phyloP scores from a whole-genome alignment of 2,329 filamentous ascomycete species.

The Colletotrichum lupini region DNA sequence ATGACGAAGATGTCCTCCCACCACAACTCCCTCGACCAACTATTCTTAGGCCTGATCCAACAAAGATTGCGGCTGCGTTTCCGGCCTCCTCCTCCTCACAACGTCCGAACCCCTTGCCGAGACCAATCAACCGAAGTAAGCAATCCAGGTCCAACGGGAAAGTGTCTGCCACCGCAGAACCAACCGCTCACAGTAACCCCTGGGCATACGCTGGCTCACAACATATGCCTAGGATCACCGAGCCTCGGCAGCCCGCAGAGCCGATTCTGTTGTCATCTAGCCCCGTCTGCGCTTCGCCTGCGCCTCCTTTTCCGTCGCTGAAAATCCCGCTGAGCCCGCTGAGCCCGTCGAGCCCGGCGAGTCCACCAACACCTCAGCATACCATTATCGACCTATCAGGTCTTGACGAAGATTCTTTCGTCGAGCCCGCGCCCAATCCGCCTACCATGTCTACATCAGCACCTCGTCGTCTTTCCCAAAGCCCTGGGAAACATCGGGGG shows the following conservation, averaged over 20 bases:
- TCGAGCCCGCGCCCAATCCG: background rate
- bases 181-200: constrained; percentile 42
- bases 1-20: background rate
- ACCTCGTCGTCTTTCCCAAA: background rate
- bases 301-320: constrained; percentile 39
- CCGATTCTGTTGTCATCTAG: constrained; percentile 59
- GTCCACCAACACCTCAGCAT: background rate
- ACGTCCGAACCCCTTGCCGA: background rate
- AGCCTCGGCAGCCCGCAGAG: constrained; percentile 42
- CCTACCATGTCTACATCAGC: background rate
- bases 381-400: constrained; percentile 19
- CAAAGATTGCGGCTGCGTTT: background rate
- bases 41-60: background rate
- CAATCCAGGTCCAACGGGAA: constrained; percentile 41
- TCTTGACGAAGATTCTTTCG: background rate
- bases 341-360: background rate
- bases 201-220: constrained; percentile 58
- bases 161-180: constrained; percentile 37
- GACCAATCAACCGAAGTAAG: constrained; percentile 44
- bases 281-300: constrained; percentile 48
- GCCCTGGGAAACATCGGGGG: background rate
- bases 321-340: background rate
- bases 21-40: background rate
- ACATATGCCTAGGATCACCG: constrained; percentile 49
- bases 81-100: background rate